phyloP scores from a whole-genome alignment of 2,329 filamentous ascomycete genomes.

The Fusarium concolor region DNA sequence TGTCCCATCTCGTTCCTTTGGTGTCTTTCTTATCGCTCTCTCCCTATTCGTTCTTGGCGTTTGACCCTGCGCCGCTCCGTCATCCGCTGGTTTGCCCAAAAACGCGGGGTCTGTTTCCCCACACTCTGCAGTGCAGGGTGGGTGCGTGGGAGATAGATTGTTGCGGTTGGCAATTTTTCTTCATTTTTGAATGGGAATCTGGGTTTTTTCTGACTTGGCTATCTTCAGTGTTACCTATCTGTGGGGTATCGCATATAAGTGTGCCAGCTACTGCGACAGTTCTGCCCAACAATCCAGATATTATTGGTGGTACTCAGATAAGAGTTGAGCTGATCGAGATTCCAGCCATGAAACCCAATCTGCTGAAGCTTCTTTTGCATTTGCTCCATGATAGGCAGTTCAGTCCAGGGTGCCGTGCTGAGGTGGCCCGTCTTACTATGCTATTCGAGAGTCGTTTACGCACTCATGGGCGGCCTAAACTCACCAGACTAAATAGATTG shows the following conservation, averaged over 20 bases:
- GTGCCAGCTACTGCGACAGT: slow-evolving; percentile 8
- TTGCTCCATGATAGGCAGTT: slow-evolving; percentile 6
- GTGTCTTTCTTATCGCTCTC: slow-evolving; percentile 41
- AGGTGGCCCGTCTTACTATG: slow-evolving; percentile 31
- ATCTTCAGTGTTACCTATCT: slow-evolving; percentile 10
- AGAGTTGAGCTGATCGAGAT: slow-evolving; percentile 12
- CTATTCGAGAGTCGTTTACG: slow-evolving; percentile 6
- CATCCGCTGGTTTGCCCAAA: slow-evolving; percentile 37
- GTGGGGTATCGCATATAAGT: slow-evolving; percentile 1
- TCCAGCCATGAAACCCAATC: slow-evolving; percentile 22
- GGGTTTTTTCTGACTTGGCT: neutral
- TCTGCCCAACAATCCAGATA: neutral
- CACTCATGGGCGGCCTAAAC: slow-evolving; percentile 25
- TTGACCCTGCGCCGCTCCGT: slow-evolving; percentile 37
- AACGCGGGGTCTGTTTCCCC: slow-evolving; percentile 45
- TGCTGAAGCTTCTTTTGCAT: neutral
- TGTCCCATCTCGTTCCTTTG: slow-evolving; percentile 24
- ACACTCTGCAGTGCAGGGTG: slow-evolving; percentile 34
- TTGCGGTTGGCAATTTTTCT: slow-evolving; percentile 22
- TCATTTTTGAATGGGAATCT: slow-evolving; percentile 1
- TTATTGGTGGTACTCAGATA: slow-evolving; percentile 19
- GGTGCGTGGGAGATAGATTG: slow-evolving; percentile 31
- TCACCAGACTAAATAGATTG: slow-evolving; percentile 14
- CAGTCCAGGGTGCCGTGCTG: slow-evolving; percentile 14
- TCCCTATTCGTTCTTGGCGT: slow-evolving; percentile 38